Conservation (phyloP, 2,329 filamentous ascomycete genomes). For the Graphiopsis chlorocephala region DNA sequence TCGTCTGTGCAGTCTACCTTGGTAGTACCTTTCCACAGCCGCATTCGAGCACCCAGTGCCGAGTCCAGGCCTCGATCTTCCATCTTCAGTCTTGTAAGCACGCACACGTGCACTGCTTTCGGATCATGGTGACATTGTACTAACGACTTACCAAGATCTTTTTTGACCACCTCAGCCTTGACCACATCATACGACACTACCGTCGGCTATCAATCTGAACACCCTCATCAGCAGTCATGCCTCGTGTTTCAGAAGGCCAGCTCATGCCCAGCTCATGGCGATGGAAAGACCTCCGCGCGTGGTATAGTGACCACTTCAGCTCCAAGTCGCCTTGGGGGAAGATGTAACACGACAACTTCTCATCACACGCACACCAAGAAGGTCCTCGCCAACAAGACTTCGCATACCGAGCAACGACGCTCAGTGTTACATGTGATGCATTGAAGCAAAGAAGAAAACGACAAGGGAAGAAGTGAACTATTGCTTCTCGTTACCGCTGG, state of each 20-base stretch:
- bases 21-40: not conserved
- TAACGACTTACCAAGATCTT: not conserved
- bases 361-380: not conserved
- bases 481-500: not conserved
- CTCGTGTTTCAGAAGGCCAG: constrained; percentile 19
- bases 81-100: not conserved
- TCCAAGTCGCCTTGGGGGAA: constrained; percentile 19
- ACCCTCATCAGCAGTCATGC: not conserved
- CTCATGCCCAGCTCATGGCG: constrained; percentile 19
- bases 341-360: not conserved
- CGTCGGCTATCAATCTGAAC: not conserved
- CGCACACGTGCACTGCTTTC: not conserved
- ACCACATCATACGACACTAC: not conserved
- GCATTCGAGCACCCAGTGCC: not conserved
- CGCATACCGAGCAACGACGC: not conserved
- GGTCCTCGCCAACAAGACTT: not conserved
- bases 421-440: not conserved
- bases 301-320: constrained; percentile 22
- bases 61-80: not conserved
- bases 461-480: not conserved
- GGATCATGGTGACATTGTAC: not conserved
- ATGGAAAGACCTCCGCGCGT: constrained; percentile 23
- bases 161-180: not conserved
- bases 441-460: not conserved
- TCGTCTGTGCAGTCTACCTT: not conserved